phyloP scores from a whole-genome alignment of 306 rosid genomes.

The Cercis canadensis region DNA sequence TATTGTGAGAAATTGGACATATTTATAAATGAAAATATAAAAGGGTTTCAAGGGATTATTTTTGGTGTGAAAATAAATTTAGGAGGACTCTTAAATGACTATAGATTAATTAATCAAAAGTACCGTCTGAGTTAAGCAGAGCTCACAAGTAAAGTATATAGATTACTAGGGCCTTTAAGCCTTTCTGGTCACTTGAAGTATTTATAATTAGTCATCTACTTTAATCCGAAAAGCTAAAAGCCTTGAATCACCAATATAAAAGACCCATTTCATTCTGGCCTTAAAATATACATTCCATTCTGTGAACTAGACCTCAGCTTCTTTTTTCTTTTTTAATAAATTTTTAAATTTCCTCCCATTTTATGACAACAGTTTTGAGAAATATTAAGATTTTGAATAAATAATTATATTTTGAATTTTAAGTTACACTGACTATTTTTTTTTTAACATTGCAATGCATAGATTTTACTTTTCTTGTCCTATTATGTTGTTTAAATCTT shows the following conservation, averaged over 20 bases:
- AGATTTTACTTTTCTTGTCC: neutral
- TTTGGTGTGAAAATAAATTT: neutral
- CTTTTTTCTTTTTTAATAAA: neutral
- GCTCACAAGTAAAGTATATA: neutral
- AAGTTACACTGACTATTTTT: too few relatives aligned
- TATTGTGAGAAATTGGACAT: neutral
- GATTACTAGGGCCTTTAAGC: neutral
- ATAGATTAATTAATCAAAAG: neutral
- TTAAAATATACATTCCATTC: neutral
- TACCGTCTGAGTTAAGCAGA: neutral
- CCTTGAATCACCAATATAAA: neutral
- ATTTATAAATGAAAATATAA: too few relatives aligned
- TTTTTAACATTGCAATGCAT: too few relatives aligned
- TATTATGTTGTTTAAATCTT: too few relatives aligned
- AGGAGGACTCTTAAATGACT: neutral
- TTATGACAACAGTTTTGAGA: neutral
- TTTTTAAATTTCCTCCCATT: neutral
- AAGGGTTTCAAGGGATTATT: neutral
- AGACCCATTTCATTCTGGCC: neutral
- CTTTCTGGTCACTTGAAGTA: neutral
- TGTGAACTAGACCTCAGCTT: too few relatives aligned
- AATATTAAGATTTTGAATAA: constrained; percentile 5
- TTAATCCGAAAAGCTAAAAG: neutral
- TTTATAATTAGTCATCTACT: too few relatives aligned
- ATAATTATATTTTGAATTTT: too few relatives aligned